Evolutionary conservation across 768 basidiomycete species (phyloP).

Genomic region (Chalciporus chontae): DNA sequence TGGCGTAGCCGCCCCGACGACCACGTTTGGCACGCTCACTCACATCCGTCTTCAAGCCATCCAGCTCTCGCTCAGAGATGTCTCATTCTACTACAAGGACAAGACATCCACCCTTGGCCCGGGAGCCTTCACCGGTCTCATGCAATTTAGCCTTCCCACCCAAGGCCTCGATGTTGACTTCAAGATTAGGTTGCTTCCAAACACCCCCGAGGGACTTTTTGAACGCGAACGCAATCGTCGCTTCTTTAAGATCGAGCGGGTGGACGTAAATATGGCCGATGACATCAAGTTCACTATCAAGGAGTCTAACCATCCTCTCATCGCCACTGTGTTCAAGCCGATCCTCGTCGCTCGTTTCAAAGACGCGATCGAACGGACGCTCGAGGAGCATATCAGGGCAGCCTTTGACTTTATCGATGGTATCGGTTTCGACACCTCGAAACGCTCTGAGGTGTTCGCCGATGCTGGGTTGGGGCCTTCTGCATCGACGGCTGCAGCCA

Average conservation of each 20-base stretch:
- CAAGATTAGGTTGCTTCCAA: constrained; percentile 61
- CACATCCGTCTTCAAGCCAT: constrained; percentile 64
- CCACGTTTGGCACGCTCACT: constrained; percentile 59
- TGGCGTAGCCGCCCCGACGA: constrained; percentile 35
- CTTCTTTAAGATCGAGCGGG: constrained; percentile 58
- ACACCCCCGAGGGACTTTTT: constrained; percentile 35
- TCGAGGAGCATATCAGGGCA: constrained; percentile 52
- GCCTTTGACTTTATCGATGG: constrained; percentile 52
- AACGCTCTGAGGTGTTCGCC: constrained; percentile 58
- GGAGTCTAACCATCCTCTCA: constrained; percentile 60
- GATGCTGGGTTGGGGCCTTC: constrained; percentile 56
- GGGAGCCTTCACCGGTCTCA: constrained; percentile 55
- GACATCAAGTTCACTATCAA: constrained; percentile 52
- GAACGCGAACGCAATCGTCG: constrained; percentile 45
- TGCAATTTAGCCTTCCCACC: constrained; percentile 58
- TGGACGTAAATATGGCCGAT: constrained; percentile 52
- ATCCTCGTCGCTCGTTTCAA: constrained; percentile 54
- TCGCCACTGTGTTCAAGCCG: constrained; percentile 62
- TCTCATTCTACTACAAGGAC: constrained; percentile 75
- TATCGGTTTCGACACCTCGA: constrained; percentile 55
- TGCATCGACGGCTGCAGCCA: constrained; percentile 49
- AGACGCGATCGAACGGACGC: constrained; percentile 55
- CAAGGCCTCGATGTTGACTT: constrained; percentile 69
- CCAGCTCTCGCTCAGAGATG: constrained; percentile 57
- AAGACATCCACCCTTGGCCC: constrained; percentile 52